These are phyloP conservation scores for Fraxinus sp. DNA, from an alignment of 305 asterid genomes.

Conservation along the genomic window DNA sequence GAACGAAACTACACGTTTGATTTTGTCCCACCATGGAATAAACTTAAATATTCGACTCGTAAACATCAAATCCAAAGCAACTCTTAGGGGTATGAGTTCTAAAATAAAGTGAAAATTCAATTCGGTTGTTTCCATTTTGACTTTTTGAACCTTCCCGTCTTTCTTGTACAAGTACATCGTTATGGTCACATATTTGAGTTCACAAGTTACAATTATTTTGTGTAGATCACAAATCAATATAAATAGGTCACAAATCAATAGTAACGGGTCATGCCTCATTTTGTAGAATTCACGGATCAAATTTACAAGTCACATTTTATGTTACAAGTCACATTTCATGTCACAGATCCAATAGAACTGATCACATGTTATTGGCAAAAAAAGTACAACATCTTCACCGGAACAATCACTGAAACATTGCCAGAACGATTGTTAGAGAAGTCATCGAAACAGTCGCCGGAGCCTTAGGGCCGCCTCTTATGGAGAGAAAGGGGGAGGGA, in stretches of 20 bases:
- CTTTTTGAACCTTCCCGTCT: neutral
- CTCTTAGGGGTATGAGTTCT: neutral
- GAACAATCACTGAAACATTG: neutral
- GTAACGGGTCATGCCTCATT: neutral
- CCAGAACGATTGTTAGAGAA: neutral
- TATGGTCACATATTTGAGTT: too few species aligned
- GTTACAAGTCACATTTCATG: too few species aligned
- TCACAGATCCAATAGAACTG: too few species aligned
- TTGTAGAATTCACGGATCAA: neutral
- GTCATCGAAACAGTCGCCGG: neutral
- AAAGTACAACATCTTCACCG: too few species aligned
- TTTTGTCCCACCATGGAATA: neutral
- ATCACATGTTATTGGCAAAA: too few species aligned
- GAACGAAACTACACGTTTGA: neutral
- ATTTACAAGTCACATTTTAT: neutral
- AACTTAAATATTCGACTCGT: too few species aligned
- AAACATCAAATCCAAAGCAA: neutral
- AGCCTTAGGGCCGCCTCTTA: neutral
- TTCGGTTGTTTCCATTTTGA: neutral
- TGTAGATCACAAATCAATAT: neutral
- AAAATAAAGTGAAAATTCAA: neutral
- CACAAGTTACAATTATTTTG: neutral
- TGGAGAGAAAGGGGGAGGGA: neutral
- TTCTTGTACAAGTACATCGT: neutral
- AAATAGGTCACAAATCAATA: too few species aligned